Percentiles rank a stretch among this genome's conserved stretches.
phyloP scores from a whole-genome alignment of 2,329 filamentous ascomycete genomes.

The Aaosphaeria pasadenensis region DNA sequence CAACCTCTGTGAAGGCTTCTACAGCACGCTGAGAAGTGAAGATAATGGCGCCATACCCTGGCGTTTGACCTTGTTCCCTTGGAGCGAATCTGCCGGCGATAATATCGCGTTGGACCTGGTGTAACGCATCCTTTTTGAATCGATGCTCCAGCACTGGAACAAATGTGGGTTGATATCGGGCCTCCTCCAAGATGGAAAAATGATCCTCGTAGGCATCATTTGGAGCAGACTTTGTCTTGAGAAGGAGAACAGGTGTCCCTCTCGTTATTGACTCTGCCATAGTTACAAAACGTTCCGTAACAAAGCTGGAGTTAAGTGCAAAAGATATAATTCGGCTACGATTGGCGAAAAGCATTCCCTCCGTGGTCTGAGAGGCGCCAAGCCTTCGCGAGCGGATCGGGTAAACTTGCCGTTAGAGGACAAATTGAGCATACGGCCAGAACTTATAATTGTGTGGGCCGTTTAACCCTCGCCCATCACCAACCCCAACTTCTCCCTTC shows the following conservation, averaged over 20 bases:
- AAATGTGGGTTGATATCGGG: conserved; percentile 62
- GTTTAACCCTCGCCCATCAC: no score
- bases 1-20: conserved; percentile 67
- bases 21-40: conserved; percentile 84
- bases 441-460: no score
- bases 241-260: conserved; percentile 60
- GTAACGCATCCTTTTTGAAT: conserved; percentile 60
- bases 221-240: conserved; percentile 74
- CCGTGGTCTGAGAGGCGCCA: no score
- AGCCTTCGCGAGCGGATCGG: no score
- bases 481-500: no score
- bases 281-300: no score
- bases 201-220: conserved; percentile 70
- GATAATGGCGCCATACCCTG: conserved; percentile 70
- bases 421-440: no score
- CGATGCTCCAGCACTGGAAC: conserved; percentile 74
- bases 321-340: no score
- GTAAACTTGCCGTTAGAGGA: no score
- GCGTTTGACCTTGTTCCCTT: conserved; percentile 13
- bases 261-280: conserved; percentile 21
- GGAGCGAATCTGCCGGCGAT: conserved; percentile 38
- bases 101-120: conserved; percentile 53
- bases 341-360: no score
- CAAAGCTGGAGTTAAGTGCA: no score
- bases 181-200: conserved; percentile 50